Evolutionary conservation across 2,329 filamentous ascomycete species (phyloP), one percentile per base, ranked within the genome.

Genomic region (Cladosporium phlei): DNA sequence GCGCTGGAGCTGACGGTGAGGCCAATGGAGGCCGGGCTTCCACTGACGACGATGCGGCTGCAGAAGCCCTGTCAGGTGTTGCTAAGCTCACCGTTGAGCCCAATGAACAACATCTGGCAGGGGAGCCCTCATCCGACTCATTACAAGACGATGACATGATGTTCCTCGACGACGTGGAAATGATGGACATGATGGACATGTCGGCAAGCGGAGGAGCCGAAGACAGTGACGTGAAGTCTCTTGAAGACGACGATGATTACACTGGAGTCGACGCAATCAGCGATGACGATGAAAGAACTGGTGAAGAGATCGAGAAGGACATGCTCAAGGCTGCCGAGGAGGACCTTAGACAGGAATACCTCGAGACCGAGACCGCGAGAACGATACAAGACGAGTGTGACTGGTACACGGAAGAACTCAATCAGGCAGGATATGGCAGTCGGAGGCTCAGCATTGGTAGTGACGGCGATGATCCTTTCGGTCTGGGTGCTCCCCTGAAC

Each of bases 61-160:
- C 28, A 9, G 53, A 51, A 51, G 59, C 60, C 60, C 60, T 63
- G 60, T 54, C 59, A 57, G 56, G 49, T 52, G 58, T 51, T 40
- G 43, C 49, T 40, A 54, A 47, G 28, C 46, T 51, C 33, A 48
- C 44, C 30, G 32, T 48, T 34, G 38, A 52, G 52, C 58, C 53
- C 44, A 37, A 14, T 14, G n/a, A n/a, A n/a, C 16, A 35, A n/a
- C 32, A 37, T 29, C 53, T 60, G 59, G 54, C 60, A 59, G 60
- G 60, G 57, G 48, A 49, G 14, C 16, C 38, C 21, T 38, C 45
- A 14, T 43, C 46, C 14, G 47, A 24, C 14, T 30, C 49, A 9
- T 33, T 45, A 29, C 39, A 49, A 38, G 50, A 55, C 35, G 52
- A 51, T n/a, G 43, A 44, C 27, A 38, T 38, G 24, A 42, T 45